A percentile compares a stretch with the other conserved stretches of the same genome.
Conservation (phyloP, 352 stramenopile genomes). For the Pythium guiyangense region DNA sequence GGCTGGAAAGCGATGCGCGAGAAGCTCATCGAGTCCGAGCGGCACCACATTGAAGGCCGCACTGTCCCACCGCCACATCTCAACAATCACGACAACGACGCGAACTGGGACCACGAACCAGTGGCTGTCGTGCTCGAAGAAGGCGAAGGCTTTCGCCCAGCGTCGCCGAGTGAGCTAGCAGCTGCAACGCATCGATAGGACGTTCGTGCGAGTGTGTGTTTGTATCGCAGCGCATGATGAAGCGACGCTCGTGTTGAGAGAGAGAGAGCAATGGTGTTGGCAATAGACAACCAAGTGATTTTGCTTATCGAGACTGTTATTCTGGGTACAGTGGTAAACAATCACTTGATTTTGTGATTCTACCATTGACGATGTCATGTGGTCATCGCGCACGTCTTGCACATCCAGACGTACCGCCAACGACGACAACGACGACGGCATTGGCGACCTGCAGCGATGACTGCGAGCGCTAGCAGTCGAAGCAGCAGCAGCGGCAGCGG, state of each 20-base stretch:
- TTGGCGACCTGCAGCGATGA: neutral
- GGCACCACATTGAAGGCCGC: conserved; percentile 16
- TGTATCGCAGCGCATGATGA: neutral
- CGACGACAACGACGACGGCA: too few relatives aligned
- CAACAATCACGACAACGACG: neutral
- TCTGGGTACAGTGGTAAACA: too few relatives aligned
- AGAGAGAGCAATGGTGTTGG: too few relatives aligned
- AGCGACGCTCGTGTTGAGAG: neutral
- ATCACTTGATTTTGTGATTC: too few relatives aligned
- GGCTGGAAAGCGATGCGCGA: conserved; percentile 15
- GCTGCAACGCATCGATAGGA: conserved; percentile 3
- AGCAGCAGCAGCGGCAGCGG: neutral
- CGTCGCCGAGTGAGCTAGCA: conserved; percentile 16
- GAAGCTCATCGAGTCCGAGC: conserved; percentile 15
- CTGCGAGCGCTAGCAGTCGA: too few relatives aligned
- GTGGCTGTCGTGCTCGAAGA: conserved; percentile 19
- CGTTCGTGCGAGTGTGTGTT: neutral
- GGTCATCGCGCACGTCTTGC: too few relatives aligned
- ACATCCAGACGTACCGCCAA: neutral
- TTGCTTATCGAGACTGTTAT: too few relatives aligned
- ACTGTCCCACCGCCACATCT: conserved; percentile 11
- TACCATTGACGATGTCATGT: too few relatives aligned
- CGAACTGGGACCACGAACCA: neutral
- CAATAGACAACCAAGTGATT: too few relatives aligned
- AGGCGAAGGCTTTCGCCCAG: conserved; percentile 19